A percentile compares a stretch with the other conserved stretches of the same genome.
Conservation (phyloP, 345 rosid species). For the Lumnitzera littorea region DNA sequence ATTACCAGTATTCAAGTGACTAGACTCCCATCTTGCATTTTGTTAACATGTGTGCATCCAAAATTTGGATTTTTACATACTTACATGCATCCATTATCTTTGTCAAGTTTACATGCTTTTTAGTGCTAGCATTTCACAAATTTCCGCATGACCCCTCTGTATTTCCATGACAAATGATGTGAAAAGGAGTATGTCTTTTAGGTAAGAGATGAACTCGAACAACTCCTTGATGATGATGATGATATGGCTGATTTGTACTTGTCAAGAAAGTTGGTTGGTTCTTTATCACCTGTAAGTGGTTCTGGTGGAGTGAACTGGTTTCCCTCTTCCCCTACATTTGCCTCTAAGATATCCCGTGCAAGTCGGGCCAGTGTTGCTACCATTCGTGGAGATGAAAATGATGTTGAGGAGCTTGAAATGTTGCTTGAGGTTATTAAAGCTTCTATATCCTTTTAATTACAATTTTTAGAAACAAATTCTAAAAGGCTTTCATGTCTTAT, state of each 20-base stretch:
- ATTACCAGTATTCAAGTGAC: no score
- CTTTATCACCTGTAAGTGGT: slow-evolving; percentile 63
- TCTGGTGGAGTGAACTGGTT: slow-evolving; percentile 71
- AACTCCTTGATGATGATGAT: slow-evolving; percentile 91
- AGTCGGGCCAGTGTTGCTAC: slow-evolving; percentile 84
- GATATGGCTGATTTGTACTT: slow-evolving; percentile 98
- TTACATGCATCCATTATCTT: no score
- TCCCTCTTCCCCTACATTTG: slow-evolving; percentile 79
- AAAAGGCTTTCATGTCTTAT: slow-evolving; percentile 10
- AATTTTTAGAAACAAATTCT: background rate
- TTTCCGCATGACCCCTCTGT: no score
- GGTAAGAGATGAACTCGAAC: slow-evolving; percentile 98
- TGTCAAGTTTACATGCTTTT: no score
- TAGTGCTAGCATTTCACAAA: no score
- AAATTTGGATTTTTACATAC: no score
- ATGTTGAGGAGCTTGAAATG: slow-evolving; percentile 99
- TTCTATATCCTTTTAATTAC: background rate
- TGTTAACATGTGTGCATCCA: no score
- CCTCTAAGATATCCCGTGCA: slow-evolving; percentile 90
- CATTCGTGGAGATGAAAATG: slow-evolving; percentile 81
- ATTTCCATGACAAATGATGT: no score
- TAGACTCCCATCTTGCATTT: no score
- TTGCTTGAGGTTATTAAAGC: slow-evolving; percentile 61
- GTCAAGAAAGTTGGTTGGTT: slow-evolving; percentile 71
- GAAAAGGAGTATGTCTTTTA: slow-evolving; percentile 11